These are phyloP conservation scores for Trichoderma parareesei DNA, from an alignment of 495 filamentous ascomycete species.

Conservation along the genomic window DNA sequence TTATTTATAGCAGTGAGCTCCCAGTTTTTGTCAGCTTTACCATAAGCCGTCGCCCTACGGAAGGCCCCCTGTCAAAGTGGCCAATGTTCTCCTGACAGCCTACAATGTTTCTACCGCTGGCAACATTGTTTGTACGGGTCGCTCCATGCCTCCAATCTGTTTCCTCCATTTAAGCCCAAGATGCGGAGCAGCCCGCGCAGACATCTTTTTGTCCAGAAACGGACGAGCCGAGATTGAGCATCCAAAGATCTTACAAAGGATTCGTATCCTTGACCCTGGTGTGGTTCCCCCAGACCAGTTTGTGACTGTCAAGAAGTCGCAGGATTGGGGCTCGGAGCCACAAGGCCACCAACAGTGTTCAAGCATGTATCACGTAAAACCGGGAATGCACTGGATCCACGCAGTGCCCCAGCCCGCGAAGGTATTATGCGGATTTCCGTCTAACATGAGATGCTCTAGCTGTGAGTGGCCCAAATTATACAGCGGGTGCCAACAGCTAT, in stretches of 20 bases:
- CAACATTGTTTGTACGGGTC: neutral
- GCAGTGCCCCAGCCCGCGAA: neutral
- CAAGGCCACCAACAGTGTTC: neutral
- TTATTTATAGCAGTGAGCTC: slow-evolving; percentile 1
- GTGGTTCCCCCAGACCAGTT: neutral
- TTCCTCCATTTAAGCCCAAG: slow-evolving; percentile 1
- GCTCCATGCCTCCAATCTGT: neutral
- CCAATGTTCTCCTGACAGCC: neutral
- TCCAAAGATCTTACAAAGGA: neutral
- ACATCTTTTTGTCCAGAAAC: neutral
- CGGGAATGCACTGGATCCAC: neutral
- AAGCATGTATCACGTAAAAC: neutral
- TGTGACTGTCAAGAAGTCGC: neutral
- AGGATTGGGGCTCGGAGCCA: neutral
- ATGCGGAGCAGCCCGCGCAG: neutral
- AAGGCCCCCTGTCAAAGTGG: neutral
- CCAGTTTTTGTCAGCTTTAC: neutral
- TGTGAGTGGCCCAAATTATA: neutral
- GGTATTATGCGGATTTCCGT: neutral
- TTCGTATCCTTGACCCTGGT: neutral
- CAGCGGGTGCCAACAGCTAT: neutral
- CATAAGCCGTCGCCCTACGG: neutral
- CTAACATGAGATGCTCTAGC: neutral
- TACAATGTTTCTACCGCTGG: neutral
- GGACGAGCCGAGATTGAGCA: neutral